Evolutionary conservation across 2,329 filamentous ascomycete genomes (phyloP).

Genomic region (Colletotrichum australisinense): DNA sequence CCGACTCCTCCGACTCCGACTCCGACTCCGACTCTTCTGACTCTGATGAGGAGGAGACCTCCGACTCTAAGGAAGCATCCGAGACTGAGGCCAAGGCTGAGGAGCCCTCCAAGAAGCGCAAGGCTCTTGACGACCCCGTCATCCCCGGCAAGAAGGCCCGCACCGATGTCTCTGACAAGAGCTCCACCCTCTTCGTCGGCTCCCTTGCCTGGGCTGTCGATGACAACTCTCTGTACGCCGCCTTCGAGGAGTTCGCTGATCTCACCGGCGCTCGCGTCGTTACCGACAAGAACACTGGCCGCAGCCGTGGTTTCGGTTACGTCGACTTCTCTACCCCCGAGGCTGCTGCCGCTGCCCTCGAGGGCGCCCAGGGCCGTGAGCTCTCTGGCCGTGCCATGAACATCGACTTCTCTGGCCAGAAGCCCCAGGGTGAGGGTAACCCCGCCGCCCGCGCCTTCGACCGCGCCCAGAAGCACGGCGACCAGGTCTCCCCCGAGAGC

Average conservation of each 20-base stretch:
- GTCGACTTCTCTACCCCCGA: constrained; percentile 82
- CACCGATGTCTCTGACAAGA: constrained; percentile 61
- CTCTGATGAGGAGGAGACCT: constrained; percentile 48
- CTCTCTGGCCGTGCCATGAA: constrained; percentile 81
- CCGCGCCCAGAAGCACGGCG: constrained; percentile 78
- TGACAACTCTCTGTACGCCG: constrained; percentile 81
- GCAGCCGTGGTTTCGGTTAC: constrained; percentile 93
- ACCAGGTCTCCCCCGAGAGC: constrained; percentile 81
- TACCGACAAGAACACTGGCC: constrained; percentile 82
- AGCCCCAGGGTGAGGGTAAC: constrained; percentile 65
- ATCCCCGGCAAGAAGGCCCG: constrained; percentile 74
- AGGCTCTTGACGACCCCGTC: constrained; percentile 64
- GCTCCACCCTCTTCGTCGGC: constrained; percentile 85
- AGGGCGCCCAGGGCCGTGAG: constrained; percentile 79
- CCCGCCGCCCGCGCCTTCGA: constrained; percentile 69
- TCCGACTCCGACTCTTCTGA: constrained; percentile 49
- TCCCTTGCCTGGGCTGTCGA: constrained; percentile 93
- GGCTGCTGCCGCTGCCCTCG: constrained; percentile 77
- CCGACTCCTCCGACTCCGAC: constrained; percentile 43
- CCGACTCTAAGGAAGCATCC: constrained; percentile 43
- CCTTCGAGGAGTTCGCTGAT: constrained; percentile 84
- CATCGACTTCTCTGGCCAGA: constrained; percentile 81
- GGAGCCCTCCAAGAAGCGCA: constrained; percentile 73
- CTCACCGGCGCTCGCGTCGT: constrained; percentile 82
- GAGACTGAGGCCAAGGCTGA: constrained; percentile 59